phyloP scores from a whole-genome alignment of 129 eudicot species.

The Artemisia argyi region DNA sequence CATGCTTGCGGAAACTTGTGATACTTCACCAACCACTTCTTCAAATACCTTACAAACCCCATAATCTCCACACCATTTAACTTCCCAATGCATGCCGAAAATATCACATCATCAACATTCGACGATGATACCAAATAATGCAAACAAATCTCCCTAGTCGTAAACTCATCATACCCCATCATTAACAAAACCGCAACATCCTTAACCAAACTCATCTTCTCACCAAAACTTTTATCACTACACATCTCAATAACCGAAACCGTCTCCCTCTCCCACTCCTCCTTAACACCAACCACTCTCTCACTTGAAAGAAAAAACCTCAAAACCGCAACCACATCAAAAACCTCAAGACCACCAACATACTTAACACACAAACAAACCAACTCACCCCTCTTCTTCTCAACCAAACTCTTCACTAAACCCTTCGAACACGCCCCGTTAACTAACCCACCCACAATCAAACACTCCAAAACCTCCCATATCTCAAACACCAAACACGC shows the following conservation, averaged over 20 bases:
- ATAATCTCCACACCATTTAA: conserved; percentile 62
- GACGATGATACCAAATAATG: conserved; percentile 57
- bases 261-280: conserved; percentile 71
- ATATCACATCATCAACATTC: conserved; percentile 70
- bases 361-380: conserved; percentile 64
- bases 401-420: conserved; percentile 52
- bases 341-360: conserved; percentile 44
- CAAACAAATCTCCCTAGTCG: conserved; percentile 62
- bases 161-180: conserved; percentile 77
- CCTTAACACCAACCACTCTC: conserved; percentile 52
- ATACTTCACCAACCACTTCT: conserved; percentile 77
- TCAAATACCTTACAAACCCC: conserved; percentile 61
- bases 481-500: conserved; percentile 52
- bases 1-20: conserved; percentile 68
- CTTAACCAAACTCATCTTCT: conserved; percentile 39
- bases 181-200: conserved; percentile 65
- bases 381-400: conserved; percentile 53
- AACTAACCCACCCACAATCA: conserved; percentile 46
- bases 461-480: conserved; percentile 58
- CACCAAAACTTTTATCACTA: conserved; percentile 32
- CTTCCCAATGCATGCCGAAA: conserved; percentile 67
- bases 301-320: conserved; percentile 53
- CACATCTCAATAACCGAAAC: conserved; percentile 50
- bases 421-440: conserved; percentile 33
- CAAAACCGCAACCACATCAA: conserved; percentile 55